Percentiles rank a stretch among this genome's conserved stretches.
Evolutionary conservation across 192 early-diverging fungal genomes (phyloP).

Genomic region (Lobosporangium transversale): DNA sequence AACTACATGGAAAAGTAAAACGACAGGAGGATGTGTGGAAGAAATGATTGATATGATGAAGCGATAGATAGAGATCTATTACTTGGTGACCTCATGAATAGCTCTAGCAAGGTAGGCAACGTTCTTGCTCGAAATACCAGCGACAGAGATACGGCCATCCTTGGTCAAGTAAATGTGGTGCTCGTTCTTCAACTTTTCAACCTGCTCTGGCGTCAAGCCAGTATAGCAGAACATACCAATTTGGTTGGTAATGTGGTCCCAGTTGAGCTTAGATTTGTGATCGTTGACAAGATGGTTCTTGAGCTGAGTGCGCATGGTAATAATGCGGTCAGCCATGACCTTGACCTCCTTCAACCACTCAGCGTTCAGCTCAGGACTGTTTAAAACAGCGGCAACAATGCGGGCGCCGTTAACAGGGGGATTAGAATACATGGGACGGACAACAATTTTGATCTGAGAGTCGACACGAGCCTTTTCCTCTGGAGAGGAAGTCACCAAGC

Average conservation of each 20-base stretch:
- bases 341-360: conserved; percentile 96
- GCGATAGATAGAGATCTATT: conserved; percentile 5
- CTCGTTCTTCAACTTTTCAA: conserved; percentile 79
- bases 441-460: conserved; percentile 95
- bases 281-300: conserved; percentile 83
- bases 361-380: conserved; percentile 70
- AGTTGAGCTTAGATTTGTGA: conserved; percentile 78
- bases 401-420: conserved; percentile 96
- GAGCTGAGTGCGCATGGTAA: conserved; percentile 86
- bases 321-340: conserved; percentile 97
- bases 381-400: conserved; percentile 90
- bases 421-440: conserved; percentile 99
- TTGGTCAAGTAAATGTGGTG: conserved; percentile 94
- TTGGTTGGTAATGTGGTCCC: conserved; percentile 94
- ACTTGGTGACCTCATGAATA: conserved; percentile 94
- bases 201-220: conserved; percentile 88
- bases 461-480: conserved; percentile 85
- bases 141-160: conserved; percentile 97
- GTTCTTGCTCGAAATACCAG: conserved; percentile 92
- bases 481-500: conserved; percentile 75
- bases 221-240: conserved; percentile 99
- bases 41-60: background rate
- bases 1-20: no score
- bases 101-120: conserved; percentile 97
- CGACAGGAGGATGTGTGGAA: background rate